These are phyloP conservation scores for Macrocybe gigantea DNA, from an alignment of 768 basidiomycete species.

Conservation along the genomic window DNA sequence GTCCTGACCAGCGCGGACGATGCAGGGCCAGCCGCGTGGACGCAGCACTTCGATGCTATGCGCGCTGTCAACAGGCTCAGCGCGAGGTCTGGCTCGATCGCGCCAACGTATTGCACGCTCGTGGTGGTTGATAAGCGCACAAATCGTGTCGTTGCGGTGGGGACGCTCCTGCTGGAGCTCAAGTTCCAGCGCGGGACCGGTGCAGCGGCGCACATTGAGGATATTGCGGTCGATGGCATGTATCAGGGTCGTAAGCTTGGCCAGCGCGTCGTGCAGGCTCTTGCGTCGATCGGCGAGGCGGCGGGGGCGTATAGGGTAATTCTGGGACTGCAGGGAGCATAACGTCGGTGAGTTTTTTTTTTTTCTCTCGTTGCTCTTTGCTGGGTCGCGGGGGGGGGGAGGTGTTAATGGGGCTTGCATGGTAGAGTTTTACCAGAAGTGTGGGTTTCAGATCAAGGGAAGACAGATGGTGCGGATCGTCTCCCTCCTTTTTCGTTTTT, in stretches of 20 bases:
- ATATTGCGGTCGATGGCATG: neutral
- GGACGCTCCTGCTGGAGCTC: neutral
- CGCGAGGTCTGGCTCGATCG: no score
- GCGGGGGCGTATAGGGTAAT: neutral
- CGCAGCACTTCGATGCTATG: neutral
- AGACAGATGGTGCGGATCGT: neutral
- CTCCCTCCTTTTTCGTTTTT: no score
- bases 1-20: neutral
- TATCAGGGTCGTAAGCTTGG: neutral
- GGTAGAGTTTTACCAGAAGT: neutral
- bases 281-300: neutral
- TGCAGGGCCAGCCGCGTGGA: neutral
- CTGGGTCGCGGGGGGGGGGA: neutral
- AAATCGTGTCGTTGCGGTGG: neutral
- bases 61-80: neutral
- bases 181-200: conserved; percentile 1
- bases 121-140: neutral
- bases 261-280: neutral
- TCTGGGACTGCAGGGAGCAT: neutral
- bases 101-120: neutral
- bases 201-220: neutral
- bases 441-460: neutral
- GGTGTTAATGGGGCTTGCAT: neutral
- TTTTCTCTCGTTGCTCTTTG: neutral
- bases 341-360: neutral